These are phyloP conservation scores for Naegleria lovaniensis DNA, from an alignment of 208 protist genomes.

Conservation along the genomic window DNA sequence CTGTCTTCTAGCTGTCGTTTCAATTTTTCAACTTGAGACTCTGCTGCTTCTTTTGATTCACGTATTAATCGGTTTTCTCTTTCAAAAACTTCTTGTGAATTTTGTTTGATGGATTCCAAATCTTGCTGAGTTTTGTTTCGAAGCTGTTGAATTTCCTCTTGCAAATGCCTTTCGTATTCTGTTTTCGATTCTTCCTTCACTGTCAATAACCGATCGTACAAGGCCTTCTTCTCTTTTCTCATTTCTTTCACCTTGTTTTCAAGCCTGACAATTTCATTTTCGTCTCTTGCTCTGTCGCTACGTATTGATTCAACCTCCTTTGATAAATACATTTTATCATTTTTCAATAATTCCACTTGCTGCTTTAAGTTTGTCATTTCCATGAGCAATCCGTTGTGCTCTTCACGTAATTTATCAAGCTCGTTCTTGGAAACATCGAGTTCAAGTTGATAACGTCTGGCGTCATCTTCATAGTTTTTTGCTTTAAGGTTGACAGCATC, in stretches of 20 bases:
- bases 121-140: not conserved
- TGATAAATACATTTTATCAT: slow-evolving; percentile 18
- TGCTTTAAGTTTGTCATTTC: not conserved
- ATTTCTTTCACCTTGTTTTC: not conserved
- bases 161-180: not conserved
- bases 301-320: not conserved
- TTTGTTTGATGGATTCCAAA: not conserved
- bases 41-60: not conserved
- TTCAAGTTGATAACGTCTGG: not conserved
- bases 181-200: not conserved
- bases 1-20: not conserved
- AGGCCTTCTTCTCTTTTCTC: not conserved
- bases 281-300: too few relatives aligned
- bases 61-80: not conserved
- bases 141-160: not conserved
- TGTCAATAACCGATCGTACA: not conserved
- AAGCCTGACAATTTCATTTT: not conserved
- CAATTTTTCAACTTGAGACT: not conserved
- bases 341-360: slow-evolving; percentile 18
- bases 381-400: not conserved
- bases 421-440: not conserved
- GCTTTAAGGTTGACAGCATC: not conserved
- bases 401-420: not conserved
- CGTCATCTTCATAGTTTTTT: not conserved
- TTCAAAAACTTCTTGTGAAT: slow-evolving; percentile 10